Evolutionary conservation across 2,329 filamentous ascomycete species (phyloP).

Genomic region (Ustilaginoidea virens): DNA sequence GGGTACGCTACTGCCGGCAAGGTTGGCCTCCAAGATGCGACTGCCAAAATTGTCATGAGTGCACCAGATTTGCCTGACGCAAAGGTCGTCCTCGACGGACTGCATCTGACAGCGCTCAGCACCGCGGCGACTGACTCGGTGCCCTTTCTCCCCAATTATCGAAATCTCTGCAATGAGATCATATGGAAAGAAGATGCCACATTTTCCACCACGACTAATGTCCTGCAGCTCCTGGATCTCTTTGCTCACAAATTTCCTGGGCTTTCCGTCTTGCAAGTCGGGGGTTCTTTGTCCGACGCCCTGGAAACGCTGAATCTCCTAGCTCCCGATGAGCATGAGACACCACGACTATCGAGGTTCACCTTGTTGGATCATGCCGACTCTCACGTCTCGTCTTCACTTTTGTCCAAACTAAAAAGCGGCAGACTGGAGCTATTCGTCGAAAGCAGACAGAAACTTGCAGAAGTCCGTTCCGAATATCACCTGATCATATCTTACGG

Average conservation of each 20-base stretch:
- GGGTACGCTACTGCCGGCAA: slow-evolving; percentile 25
- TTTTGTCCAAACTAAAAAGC: slow-evolving; percentile 5
- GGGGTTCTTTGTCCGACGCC: slow-evolving; percentile 10
- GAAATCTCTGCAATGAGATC: slow-evolving; percentile 32
- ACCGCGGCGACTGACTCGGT: slow-evolving; percentile 10
- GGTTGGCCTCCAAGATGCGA: slow-evolving; percentile 21
- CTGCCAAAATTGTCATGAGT: slow-evolving; percentile 28
- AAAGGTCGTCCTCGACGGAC: slow-evolving; percentile 27
- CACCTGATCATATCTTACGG: slow-evolving; percentile 16
- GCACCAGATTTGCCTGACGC: slow-evolving; percentile 16
- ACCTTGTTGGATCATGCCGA: slow-evolving; percentile 11
- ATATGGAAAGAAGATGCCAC: slow-evolving; percentile 27
- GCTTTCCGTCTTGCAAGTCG: slow-evolving; percentile 23
- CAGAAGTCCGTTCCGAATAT: slow-evolving; percentile 13
- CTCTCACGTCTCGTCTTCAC: slow-evolving; percentile 2
- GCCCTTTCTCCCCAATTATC: slow-evolving; percentile 31
- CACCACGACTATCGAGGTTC: slow-evolving; percentile 19
- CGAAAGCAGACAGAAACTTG: slow-evolving; percentile 12
- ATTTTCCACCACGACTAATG: slow-evolving; percentile 9
- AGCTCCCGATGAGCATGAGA: slow-evolving; percentile 7
- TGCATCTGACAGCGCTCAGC: slow-evolving; percentile 25
- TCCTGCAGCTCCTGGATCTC: slow-evolving; percentile 15
- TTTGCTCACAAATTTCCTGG: slow-evolving; percentile 24
- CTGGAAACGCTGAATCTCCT: slow-evolving; percentile 14
- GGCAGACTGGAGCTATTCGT: slow-evolving; percentile 11